A percentile compares a stretch with the other conserved stretches of the same genome.
phyloP scores from a whole-genome alignment of 108 stramenopile genomes.

The Schizochytrium sp. region DNA sequence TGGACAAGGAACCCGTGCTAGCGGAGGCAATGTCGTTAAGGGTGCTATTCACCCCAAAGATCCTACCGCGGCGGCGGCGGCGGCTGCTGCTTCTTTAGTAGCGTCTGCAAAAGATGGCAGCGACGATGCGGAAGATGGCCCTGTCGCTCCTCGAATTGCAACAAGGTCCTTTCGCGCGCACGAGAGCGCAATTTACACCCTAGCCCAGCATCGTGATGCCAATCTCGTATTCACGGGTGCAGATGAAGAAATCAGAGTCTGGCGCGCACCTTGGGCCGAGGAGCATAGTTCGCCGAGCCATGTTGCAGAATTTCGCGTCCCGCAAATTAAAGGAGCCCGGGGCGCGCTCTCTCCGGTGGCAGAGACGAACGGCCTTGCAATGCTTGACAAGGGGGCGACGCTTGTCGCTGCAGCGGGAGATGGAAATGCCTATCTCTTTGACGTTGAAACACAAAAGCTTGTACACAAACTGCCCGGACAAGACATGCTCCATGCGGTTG shows the following conservation, averaged over 20 bases:
- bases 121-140: neutral
- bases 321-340: neutral
- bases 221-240: neutral
- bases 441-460: neutral
- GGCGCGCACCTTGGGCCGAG: neutral
- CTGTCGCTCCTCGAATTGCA: neutral
- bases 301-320: neutral
- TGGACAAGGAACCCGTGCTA: too few species aligned
- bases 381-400: neutral
- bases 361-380: conserved; percentile 1
- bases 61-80: neutral
- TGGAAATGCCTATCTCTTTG: neutral
- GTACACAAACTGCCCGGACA: neutral
- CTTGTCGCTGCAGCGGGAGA: neutral
- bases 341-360: neutral
- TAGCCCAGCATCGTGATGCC: neutral
- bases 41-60: too few species aligned
- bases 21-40: too few species aligned
- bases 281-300: neutral
- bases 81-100: neutral
- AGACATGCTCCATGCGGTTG: neutral
- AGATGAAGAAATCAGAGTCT: neutral
- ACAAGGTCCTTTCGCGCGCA: neutral
- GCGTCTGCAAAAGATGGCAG: neutral
- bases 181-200: neutral